phyloP scores from a whole-genome alignment of 106 monocot genomes.

The Platanthera guangdongensis region DNA sequence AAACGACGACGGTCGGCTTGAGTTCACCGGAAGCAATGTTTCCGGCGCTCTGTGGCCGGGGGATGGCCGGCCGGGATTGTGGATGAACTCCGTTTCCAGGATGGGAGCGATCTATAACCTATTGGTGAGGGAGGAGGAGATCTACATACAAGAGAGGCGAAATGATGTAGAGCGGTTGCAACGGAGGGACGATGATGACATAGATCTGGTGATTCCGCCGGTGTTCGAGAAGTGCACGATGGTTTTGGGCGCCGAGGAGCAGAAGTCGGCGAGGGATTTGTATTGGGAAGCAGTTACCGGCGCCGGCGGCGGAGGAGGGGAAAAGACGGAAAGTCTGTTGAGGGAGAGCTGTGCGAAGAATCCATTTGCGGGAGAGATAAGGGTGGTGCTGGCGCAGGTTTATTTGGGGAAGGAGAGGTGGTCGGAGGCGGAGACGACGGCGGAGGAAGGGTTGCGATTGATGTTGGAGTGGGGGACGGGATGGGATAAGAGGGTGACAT shows the following conservation, averaged over 20 bases:
- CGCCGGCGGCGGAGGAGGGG: constrained; percentile 13
- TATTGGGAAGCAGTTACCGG: constrained; percentile 63
- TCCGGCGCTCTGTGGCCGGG: constrained; percentile 56
- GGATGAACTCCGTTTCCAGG: constrained; percentile 64
- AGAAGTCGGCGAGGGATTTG: constrained; percentile 50
- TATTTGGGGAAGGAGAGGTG: constrained; percentile 47
- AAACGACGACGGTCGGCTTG: constrained; percentile 55
- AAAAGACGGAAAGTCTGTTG: constrained; percentile 45
- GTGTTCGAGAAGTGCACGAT: constrained; percentile 67
- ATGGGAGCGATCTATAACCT: constrained; percentile 75
- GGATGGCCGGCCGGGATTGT: constrained; percentile 59
- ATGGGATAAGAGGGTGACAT: constrained; percentile 85
- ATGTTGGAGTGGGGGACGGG: constrained; percentile 66
- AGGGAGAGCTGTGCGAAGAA: constrained; percentile 43
- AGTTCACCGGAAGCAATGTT: constrained; percentile 39
- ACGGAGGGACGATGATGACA: constrained; percentile 41
- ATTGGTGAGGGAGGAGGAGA: constrained; percentile 60
- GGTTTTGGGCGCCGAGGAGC: constrained; percentile 45
- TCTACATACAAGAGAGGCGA: constrained; percentile 31
- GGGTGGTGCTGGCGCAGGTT: constrained; percentile 55
- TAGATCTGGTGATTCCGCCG: constrained; percentile 65
- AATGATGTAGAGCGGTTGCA: neutral
- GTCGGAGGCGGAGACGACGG: constrained; percentile 48
- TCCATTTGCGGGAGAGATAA: constrained; percentile 58
- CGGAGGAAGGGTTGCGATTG: constrained; percentile 38